Conservation (phyloP, 495 filamentous ascomycete species). For the Tuber borchii region DNA sequence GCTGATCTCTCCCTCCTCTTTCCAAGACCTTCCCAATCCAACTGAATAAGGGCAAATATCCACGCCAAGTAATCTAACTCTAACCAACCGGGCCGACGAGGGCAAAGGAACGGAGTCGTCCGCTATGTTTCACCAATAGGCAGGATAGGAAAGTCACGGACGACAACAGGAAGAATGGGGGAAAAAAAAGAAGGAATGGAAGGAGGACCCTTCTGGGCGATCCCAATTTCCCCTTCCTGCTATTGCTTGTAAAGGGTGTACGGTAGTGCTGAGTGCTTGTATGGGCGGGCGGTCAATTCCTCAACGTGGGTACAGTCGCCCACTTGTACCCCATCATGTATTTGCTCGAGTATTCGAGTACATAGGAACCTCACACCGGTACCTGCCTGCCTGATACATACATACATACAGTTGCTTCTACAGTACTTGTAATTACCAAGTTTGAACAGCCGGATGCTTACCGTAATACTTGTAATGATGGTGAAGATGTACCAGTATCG, state of each 20-base stretch:
- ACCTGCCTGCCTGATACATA: too few species aligned
- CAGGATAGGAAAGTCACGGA: slow-evolving; percentile 1
- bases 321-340: neutral
- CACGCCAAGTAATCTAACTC: neutral
- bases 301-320: neutral
- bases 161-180: neutral
- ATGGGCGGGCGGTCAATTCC: slow-evolving; percentile 1
- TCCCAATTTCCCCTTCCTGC: neutral
- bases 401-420: neutral
- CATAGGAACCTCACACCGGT: neutral
- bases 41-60: neutral
- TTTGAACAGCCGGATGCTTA: too few species aligned
- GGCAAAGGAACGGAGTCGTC: neutral
- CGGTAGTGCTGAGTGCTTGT: too few species aligned
- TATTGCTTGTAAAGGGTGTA: neutral
- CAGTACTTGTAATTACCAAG: too few species aligned
- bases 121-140: neutral
- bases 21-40: neutral
- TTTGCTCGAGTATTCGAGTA: too few species aligned
- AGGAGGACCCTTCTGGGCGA: neutral
- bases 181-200: neutral
- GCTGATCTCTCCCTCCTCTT: neutral
- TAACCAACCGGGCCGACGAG: neutral
- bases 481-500: neutral
- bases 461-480: too few species aligned